Evolutionary conservation across 2,329 filamentous ascomycete genomes (phyloP).

Genomic region (Penicillium vulpinum): DNA sequence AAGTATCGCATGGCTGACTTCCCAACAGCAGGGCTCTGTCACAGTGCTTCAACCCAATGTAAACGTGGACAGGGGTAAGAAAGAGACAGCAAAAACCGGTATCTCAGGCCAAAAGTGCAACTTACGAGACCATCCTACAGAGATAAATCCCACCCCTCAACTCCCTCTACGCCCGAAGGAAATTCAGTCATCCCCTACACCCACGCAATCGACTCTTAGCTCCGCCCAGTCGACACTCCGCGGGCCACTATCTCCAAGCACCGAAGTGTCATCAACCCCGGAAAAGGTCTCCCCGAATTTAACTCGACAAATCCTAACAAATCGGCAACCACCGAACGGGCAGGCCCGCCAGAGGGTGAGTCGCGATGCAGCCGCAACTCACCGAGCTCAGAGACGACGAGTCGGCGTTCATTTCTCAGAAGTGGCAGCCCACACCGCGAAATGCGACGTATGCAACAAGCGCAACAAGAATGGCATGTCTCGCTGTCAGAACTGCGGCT

Average conservation of each 20-base stretch:
- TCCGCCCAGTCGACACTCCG: background rate
- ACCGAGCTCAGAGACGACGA: background rate
- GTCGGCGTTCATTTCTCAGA: constrained; percentile 14
- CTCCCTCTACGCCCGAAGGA: background rate
- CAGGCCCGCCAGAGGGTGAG: background rate
- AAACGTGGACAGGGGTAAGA: background rate
- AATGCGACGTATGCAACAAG: constrained; percentile 16
- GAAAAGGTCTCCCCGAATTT: background rate
- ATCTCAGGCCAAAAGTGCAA: background rate
- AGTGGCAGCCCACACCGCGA: constrained; percentile 17
- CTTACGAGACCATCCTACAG: background rate
- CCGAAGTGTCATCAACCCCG: background rate
- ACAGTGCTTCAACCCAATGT: background rate
- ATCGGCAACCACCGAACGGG: background rate
- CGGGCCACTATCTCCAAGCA: background rate
- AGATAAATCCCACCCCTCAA: background rate
- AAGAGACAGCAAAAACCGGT: background rate
- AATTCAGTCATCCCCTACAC: background rate
- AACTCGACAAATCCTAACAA: background rate
- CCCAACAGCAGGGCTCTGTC: background rate
- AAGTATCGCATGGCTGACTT: background rate
- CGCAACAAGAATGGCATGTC: constrained; percentile 17
- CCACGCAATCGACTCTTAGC: background rate
- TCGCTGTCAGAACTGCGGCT: constrained; percentile 15
- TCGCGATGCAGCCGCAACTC: background rate